Evolutionary conservation across 306 rosid genomes (phyloP).

Genomic region (Gastrolobium villosum): DNA sequence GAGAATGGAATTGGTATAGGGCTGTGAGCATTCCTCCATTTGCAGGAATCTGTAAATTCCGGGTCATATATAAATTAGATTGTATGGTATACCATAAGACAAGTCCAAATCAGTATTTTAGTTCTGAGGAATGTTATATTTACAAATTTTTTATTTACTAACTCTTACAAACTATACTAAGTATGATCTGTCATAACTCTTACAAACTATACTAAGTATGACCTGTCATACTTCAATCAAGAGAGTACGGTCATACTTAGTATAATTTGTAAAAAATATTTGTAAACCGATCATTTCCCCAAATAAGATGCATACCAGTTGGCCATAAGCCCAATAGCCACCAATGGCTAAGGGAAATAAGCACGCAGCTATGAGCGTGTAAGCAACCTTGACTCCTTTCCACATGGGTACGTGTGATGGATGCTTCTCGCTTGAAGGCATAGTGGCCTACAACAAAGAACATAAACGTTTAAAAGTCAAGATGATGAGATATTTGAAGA

Average conservation of each 20-base stretch:
- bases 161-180: no score
- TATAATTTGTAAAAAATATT: no score
- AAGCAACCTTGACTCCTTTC: slow-evolving; percentile 63
- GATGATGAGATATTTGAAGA: neutral
- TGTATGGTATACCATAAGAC: neutral
- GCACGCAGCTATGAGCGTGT: slow-evolving; percentile 59
- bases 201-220: no score
- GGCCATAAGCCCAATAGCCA: slow-evolving; percentile 73
- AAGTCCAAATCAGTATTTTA: neutral
- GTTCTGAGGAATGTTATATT: no score
- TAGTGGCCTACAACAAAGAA: slow-evolving; percentile 54
- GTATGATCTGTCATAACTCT: no score
- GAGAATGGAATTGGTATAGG: slow-evolving; percentile 55
- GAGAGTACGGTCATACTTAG: no score
- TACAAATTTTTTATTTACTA: no score
- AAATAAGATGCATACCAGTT: slow-evolving; percentile 43
- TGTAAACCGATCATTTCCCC: no score
- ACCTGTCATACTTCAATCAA: no score
- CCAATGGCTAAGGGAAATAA: slow-evolving; percentile 63
- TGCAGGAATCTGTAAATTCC: slow-evolving; percentile 55
- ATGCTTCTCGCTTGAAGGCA: slow-evolving; percentile 72
- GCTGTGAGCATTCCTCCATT: slow-evolving; percentile 62
- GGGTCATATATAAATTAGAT: neutral
- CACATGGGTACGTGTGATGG: slow-evolving; percentile 71
- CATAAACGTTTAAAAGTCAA: slow-evolving; percentile 4